A percentile compares a stretch with the other conserved stretches of the same genome.
These are phyloP conservation scores for Irpex rosettiformis DNA, from an alignment of 1,284 basidiomycete species.

Conservation along the genomic window DNA sequence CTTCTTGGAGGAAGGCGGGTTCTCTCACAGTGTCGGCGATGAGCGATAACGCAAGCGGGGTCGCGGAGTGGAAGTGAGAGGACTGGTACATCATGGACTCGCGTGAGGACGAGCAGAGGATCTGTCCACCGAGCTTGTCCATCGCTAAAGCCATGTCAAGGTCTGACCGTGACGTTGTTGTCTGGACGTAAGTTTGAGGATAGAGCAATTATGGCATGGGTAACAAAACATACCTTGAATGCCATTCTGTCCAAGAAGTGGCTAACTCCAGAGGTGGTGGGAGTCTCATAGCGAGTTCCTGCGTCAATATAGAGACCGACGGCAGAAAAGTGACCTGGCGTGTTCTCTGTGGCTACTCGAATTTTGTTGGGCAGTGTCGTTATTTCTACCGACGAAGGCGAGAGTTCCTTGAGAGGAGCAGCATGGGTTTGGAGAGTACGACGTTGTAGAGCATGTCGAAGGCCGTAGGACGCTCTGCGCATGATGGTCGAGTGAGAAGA, in stretches of 20 bases:
- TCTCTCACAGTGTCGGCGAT: constrained; percentile 91
- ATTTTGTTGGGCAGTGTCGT: constrained; percentile 92
- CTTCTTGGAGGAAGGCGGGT: constrained; percentile 74
- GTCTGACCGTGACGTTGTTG: constrained; percentile 54
- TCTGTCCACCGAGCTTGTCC: constrained; percentile 88
- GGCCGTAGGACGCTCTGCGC: constrained; percentile 21
- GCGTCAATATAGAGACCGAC: constrained; percentile 94
- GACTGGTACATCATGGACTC: constrained; percentile 99
- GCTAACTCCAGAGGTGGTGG: constrained; percentile 75
- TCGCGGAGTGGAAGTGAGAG: constrained; percentile 85
- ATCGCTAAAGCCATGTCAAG: constrained; percentile 83
- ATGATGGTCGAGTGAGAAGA: constrained; percentile 15
- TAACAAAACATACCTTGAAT: constrained; percentile 73
- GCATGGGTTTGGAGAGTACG: constrained; percentile 6
- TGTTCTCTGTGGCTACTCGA: constrained; percentile 87
- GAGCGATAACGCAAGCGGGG: constrained; percentile 80
- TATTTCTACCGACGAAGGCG: constrained; percentile 44
- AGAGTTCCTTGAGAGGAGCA: constrained; percentile 6
- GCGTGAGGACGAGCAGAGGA: constrained; percentile 87
- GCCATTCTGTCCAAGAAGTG: constrained; percentile 95
- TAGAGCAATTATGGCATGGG: constrained; percentile 4
- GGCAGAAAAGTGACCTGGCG: constrained; percentile 93
- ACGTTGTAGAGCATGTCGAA: constrained; percentile 16
- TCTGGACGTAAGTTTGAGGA: constrained; percentile 35
- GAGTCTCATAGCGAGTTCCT: constrained; percentile 88